A percentile compares a stretch with the other conserved stretches of the same genome.
These are phyloP conservation scores for Fraxinus greggii DNA, from an alignment of 305 asterid genomes.

Conservation along the genomic window DNA sequence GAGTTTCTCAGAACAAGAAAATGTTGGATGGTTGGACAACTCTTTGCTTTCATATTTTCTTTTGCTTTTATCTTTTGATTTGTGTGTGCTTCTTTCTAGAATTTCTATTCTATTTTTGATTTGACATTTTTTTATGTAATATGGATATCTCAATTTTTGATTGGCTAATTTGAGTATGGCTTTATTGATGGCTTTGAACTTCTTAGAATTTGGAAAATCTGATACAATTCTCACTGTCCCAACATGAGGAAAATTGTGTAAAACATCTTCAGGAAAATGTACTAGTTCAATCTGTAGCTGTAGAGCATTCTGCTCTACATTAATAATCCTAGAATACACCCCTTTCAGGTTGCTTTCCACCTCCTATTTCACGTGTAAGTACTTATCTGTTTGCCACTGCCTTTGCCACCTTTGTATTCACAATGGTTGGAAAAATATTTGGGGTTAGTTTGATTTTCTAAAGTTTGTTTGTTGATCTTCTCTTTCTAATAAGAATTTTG, in stretches of 20 bases:
- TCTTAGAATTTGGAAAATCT: slow-evolving; percentile 3
- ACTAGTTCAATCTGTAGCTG: slow-evolving; percentile 10
- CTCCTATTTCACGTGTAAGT: background rate
- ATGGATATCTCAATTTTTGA: slow-evolving; percentile 5
- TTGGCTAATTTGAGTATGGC: slow-evolving; percentile 14
- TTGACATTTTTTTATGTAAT: slow-evolving; percentile 24
- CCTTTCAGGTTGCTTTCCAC: background rate
- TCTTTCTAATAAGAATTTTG: background rate
- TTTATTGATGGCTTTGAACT: background rate
- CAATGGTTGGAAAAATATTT: background rate
- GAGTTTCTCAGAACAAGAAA: slow-evolving; percentile 25
- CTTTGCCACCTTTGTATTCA: background rate
- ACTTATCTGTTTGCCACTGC: background rate
- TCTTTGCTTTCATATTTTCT: slow-evolving; percentile 23
- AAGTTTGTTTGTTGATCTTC: background rate
- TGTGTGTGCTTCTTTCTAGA: slow-evolving; percentile 27
- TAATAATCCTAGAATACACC: background rate
- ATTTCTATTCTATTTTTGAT: slow-evolving; percentile 29
- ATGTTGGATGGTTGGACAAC: slow-evolving; percentile 24
- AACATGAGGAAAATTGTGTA: slow-evolving; percentile 16
- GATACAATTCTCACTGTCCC: slow-evolving; percentile 22
- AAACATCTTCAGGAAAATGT: slow-evolving; percentile 4
- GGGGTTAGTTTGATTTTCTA: background rate
- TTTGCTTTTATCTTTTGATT: background rate
- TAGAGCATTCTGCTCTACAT: background rate